Percentiles rank a stretch among this genome's conserved stretches.
phyloP scores from a whole-genome alignment of 129 eudicot species.

The Sambucus nigra region DNA sequence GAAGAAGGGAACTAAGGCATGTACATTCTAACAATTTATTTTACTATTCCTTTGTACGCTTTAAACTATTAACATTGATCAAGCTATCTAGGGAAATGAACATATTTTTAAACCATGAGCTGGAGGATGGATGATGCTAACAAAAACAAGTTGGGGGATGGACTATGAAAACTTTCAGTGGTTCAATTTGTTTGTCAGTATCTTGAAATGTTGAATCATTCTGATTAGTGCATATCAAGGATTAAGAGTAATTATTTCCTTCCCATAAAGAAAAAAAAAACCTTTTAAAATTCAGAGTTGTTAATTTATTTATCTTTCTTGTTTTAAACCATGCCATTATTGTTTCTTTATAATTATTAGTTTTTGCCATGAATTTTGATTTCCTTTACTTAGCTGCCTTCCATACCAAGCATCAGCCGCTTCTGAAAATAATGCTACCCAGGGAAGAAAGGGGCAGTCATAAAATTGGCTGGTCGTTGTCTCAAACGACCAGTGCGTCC shows the following conservation, averaged over 20 bases:
- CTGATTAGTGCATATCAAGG: background rate
- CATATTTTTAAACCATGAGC: too few species aligned
- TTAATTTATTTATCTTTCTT: too few species aligned
- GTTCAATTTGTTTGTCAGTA: background rate
- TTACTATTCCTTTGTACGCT: background rate
- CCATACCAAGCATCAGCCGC: too few species aligned
- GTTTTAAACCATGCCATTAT: too few species aligned
- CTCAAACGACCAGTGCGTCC: background rate
- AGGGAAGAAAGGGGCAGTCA: background rate
- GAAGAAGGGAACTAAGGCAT: slow-evolving; percentile 79
- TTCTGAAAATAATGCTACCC: background rate
- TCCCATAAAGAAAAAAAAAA: background rate
- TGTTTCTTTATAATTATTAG: too few species aligned
- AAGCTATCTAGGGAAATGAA: too few species aligned
- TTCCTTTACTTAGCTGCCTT: too few species aligned
- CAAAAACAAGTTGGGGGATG: too few species aligned
- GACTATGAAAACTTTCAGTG: background rate
- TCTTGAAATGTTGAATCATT: background rate
- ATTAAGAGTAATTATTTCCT: background rate
- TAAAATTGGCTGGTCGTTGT: background rate
- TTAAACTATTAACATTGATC: background rate
- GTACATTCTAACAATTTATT: background rate
- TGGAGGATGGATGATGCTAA: too few species aligned
- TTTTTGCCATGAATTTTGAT: too few species aligned
- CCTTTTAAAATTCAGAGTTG: too few species aligned